Evolutionary conservation across 2,329 filamentous ascomycete genomes (phyloP), one percentile per base, ranked within the genome.

Genomic region (Malbranchea cinnamomea): DNA sequence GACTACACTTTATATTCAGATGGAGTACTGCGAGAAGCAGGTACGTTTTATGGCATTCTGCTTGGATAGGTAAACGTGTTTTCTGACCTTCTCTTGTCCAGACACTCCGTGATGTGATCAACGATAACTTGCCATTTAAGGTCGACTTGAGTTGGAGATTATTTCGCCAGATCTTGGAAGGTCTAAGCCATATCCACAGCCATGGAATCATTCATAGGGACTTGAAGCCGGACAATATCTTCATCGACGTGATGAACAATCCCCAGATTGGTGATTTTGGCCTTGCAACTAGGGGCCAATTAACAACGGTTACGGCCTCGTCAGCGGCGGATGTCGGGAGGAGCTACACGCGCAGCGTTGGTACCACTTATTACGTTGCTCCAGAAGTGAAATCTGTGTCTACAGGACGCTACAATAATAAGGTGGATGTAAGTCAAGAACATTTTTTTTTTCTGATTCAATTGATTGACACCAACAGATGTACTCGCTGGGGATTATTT

Each of bases 201-300:
- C 68, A 87, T 35, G 84, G 81, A 28, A 92, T 98, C 40, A 89
- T 95, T 9, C 89, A 98, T 51, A 78, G 89, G 6, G 89, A 98
- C 52, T 64, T 98, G 16, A 98, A 98, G 50, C 89, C 89, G 0
- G 89, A 95, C 48, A 98, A 98, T 41, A 77, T 98, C 17, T 98
- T 98, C 56, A 91, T 98, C 40, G 87, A 95, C 45, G 73, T 78
- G 5, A 69, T 77, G 2, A 82, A 84, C 39, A 89, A 91, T 43
- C 84, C 92, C 21, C 89, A 91, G 41, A 94, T 98, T 42, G 89
- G 89, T 24, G 89, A 98, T 47, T 95, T 98, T 52, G 89, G 89
- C 4, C 64, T 98, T 20, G 89, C 89, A 11, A 95, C 85, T 1
- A 89, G 78, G 39, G 83, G 82, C 1, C 82, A 91, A 44, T 56